A percentile compares a stretch with the other conserved stretches of the same genome.
Evolutionary conservation across 805 yeast genomes (phyloP).

Genomic region (Nakazawaea ambrosiae): DNA sequence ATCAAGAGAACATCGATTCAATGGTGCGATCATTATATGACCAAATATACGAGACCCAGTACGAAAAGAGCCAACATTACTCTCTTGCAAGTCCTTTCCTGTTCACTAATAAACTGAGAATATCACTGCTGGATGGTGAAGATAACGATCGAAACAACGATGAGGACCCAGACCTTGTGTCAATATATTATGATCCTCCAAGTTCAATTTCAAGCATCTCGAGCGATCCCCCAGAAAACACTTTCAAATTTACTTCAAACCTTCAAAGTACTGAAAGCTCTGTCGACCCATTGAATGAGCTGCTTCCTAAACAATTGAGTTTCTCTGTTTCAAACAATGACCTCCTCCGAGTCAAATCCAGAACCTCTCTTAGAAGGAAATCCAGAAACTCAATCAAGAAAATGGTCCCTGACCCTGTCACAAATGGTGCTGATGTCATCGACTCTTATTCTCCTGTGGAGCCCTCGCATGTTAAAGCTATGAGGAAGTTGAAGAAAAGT

Average conservation of each 20-base stretch:
- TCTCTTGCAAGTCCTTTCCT: neutral
- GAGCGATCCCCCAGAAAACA: too few species aligned
- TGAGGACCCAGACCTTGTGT: too few species aligned
- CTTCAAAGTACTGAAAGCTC: too few species aligned
- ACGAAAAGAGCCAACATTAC: constrained; percentile 6
- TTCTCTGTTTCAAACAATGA: neutral
- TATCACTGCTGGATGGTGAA: too few species aligned
- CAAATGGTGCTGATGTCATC: neutral
- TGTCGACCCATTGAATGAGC: too few species aligned
- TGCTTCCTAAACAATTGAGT: too few species aligned
- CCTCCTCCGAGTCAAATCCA: constrained; percentile 9
- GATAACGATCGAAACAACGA: too few species aligned
- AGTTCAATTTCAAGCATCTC: too few species aligned
- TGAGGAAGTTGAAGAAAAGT: constrained; percentile 17
- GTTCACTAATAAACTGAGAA: neutral
- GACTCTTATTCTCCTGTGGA: constrained; percentile 13
- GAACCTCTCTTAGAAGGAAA: neutral
- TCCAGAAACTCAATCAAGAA: neutral
- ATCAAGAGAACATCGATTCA: too few species aligned
- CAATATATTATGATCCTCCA: too few species aligned
- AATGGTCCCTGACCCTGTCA: constrained; percentile 8
- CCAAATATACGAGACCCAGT: constrained; percentile 13
- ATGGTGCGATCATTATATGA: neutral
- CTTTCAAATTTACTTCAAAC: too few species aligned
- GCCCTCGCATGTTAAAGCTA: constrained; percentile 14